Percentiles rank a stretch among this genome's conserved stretches.
These are phyloP conservation scores for Podila verticillata DNA, from an alignment of 192 early-diverging fungal genomes.

Conservation along the genomic window DNA sequence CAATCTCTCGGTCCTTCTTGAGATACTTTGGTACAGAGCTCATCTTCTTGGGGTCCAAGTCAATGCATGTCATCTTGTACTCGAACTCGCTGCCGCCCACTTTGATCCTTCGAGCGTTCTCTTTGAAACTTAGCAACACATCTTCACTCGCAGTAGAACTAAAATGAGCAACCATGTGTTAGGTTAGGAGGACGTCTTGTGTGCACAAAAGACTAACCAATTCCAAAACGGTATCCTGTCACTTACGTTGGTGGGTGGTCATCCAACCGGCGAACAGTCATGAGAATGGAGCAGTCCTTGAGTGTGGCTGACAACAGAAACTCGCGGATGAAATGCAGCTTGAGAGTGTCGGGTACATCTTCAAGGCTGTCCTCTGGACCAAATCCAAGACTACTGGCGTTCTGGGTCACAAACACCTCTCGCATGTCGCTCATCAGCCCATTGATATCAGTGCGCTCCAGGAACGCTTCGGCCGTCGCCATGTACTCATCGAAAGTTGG, in stretches of 20 bases:
- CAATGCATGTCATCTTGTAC: constrained; percentile 68
- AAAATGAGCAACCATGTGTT: neutral
- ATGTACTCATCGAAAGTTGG: constrained; percentile 58
- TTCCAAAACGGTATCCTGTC: neutral
- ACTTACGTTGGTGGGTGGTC: neutral
- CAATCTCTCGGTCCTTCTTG: constrained; percentile 64
- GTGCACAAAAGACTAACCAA: too few relatives aligned
- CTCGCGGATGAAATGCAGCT: constrained; percentile 66
- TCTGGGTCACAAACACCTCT: constrained; percentile 23
- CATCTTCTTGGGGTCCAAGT: constrained; percentile 78
- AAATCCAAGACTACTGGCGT: constrained; percentile 46
- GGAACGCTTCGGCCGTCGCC: constrained; percentile 37
- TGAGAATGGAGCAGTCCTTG: constrained; percentile 82
- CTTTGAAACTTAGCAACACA: neutral
- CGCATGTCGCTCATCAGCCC: constrained; percentile 24
- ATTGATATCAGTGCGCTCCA: constrained; percentile 44
- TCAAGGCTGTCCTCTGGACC: constrained; percentile 29
- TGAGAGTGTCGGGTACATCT: constrained; percentile 11
- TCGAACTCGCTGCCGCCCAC: constrained; percentile 22
- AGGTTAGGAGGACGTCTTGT: too few relatives aligned
- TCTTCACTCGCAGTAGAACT: neutral
- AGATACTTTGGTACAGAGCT: constrained; percentile 64
- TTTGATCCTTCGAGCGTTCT: constrained; percentile 2
- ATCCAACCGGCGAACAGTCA: constrained; percentile 52
- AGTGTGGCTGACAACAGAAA: constrained; percentile 77